These are phyloP conservation scores for Phlyctochytrium planicorne DNA, from an alignment of 192 early-diverging fungal species.

Conservation along the genomic window DNA sequence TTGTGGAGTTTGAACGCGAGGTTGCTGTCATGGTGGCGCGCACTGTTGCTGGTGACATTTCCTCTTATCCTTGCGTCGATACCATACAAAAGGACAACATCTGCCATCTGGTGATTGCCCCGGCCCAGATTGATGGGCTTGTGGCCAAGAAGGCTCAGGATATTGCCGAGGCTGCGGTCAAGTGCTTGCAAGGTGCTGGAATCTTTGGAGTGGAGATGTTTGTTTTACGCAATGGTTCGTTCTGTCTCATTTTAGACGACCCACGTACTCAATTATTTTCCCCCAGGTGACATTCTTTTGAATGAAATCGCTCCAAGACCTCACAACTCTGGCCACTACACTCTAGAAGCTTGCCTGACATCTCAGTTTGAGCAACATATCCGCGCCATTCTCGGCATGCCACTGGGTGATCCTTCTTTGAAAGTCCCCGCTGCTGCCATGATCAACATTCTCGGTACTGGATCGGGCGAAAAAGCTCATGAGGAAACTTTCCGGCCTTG, in stretches of 20 bases:
- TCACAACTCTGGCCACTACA: conserved; percentile 99
- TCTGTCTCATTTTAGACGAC: neutral
- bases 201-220: conserved; percentile 99
- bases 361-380: conserved; percentile 96
- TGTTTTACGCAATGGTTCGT: conserved; percentile 74
- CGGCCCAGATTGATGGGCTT: conserved; percentile 90
- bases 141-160: conserved; percentile 68
- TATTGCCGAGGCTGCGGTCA: conserved; percentile 84
- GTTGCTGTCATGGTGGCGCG: conserved; percentile 98
- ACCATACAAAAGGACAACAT: conserved; percentile 97
- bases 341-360: conserved; percentile 95
- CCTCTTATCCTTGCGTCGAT: conserved; percentile 92
- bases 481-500: conserved; percentile 64
- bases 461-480: conserved; percentile 45
- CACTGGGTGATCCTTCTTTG: conserved; percentile 80
- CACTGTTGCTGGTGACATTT: conserved; percentile 64
- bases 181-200: conserved; percentile 67
- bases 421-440: conserved; percentile 91
- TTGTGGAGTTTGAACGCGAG: conserved; percentile 89
- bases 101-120: conserved; percentile 93
- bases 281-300: conserved; percentile 70
- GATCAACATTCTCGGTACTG: conserved; percentile 91
- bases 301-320: conserved; percentile 99
- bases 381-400: conserved; percentile 86
- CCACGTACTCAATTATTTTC: neutral